Conservation (phyloP, 73 alveolate genomes). For the Uronychia setigera region DNA sequence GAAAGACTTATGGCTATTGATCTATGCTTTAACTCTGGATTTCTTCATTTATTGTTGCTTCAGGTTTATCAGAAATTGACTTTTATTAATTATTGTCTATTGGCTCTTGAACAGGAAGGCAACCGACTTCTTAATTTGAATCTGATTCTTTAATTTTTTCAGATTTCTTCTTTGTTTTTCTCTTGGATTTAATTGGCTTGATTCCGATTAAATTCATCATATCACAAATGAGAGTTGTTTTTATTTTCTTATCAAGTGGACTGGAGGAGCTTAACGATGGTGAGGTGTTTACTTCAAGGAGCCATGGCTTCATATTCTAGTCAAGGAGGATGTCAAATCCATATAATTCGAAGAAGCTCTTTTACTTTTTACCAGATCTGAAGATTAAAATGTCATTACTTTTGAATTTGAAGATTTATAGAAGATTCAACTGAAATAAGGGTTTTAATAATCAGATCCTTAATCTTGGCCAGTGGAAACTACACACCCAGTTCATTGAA, state of each 20-base stretch:
- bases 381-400: not conserved
- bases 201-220: constrained; percentile 76
- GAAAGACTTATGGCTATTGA: too few relatives aligned
- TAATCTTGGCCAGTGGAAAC: constrained; percentile 61
- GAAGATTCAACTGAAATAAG: constrained; percentile 61
- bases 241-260: constrained; percentile 54
- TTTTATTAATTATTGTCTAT: not conserved
- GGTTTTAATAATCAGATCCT: constrained; percentile 76
- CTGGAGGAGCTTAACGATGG: constrained; percentile 71
- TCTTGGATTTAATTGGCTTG: not conserved
- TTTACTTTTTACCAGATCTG: constrained; percentile 51
- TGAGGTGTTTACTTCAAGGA: constrained; percentile 78
- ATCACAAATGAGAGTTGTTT: constrained; percentile 75
- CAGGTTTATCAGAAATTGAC: not conserved
- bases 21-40: too few relatives aligned
- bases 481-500: constrained; percentile 62
- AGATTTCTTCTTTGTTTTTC: constrained; percentile 72
- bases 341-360: constrained; percentile 82
- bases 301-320: constrained; percentile 83
- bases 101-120: not conserved
- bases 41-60: not conserved
- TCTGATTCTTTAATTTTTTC: not conserved
- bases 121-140: not conserved
- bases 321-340: constrained; percentile 86
- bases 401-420: not conserved